phyloP scores from a whole-genome alignment of 805 yeast species.

The Ogataea henricii region DNA sequence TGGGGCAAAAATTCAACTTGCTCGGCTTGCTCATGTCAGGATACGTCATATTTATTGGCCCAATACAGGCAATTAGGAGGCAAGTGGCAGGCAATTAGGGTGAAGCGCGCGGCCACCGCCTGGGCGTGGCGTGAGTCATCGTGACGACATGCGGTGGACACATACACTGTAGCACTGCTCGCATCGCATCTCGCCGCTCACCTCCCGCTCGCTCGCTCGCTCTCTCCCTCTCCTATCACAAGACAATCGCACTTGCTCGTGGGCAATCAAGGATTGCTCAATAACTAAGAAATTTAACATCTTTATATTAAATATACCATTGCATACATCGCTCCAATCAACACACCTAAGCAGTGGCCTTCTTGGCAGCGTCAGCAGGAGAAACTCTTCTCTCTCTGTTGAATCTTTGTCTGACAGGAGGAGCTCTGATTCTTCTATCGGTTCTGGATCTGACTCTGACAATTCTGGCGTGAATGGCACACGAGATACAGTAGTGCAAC shows the following conservation, averaged over 20 bases:
- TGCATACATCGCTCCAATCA: conserved; percentile 4
- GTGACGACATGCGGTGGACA: too few relatives aligned
- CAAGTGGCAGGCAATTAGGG: too few relatives aligned
- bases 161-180: too few relatives aligned
- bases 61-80: too few relatives aligned
- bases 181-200: too few relatives aligned
- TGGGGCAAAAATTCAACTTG: background rate
- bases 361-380: conserved; percentile 97
- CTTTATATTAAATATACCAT: conserved; percentile 5
- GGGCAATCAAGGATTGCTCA: background rate
- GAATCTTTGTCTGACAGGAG: conserved; percentile 99
- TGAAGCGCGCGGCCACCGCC: too few relatives aligned
- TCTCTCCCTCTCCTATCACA: too few relatives aligned
- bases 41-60: background rate
- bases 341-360: conserved; percentile 50
- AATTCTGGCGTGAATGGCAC: conserved; percentile 99
- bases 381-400: conserved; percentile 93
- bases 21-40: background rate
- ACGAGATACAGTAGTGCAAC: conserved; percentile 99
- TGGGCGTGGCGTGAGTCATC: too few relatives aligned
- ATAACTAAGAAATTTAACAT: conserved; percentile 4
- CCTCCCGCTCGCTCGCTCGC: too few relatives aligned
- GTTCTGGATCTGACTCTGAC: conserved; percentile 99
- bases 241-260: too few relatives aligned
- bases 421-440: conserved; percentile 98